Conservation (phyloP, 192 early-diverging fungal species). For the Allomyces javanicus region DNA sequence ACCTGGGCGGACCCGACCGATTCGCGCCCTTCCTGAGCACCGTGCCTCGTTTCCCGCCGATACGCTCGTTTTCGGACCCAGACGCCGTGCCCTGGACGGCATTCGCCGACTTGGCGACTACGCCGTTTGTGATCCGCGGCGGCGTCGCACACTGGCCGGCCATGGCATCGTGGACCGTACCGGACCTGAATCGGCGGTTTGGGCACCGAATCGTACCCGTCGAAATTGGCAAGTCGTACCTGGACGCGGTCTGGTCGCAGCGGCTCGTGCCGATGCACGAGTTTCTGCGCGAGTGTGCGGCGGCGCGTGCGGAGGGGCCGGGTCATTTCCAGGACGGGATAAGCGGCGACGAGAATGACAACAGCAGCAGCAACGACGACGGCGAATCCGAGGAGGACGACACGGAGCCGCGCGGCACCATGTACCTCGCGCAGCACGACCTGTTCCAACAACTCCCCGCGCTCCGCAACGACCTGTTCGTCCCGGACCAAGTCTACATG, state of each 20-base stretch:
- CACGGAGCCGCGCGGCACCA: too few species aligned
- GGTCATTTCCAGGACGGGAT: too few species aligned
- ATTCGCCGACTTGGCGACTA: background rate
- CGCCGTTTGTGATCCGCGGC: background rate
- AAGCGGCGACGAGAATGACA: too few species aligned
- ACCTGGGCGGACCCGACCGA: background rate
- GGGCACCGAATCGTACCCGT: background rate
- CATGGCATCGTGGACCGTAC: background rate
- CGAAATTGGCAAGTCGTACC: background rate
- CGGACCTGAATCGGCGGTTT: background rate
- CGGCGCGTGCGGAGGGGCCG: background rate
- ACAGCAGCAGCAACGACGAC: too few species aligned
- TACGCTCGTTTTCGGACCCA: background rate
- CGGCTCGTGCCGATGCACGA: background rate
- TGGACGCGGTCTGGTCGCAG: background rate
- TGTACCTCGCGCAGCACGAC: conserved; percentile 5
- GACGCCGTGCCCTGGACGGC: background rate
- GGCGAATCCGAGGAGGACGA: too few species aligned
- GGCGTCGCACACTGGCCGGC: background rate
- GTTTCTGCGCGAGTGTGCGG: background rate
- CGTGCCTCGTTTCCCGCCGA: background rate
- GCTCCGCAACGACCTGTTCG: background rate
- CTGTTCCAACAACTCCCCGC: conserved; percentile 4
- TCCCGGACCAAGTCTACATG: background rate
- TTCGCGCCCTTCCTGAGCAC: background rate